Evolutionary conservation across 2,329 filamentous ascomycete genomes (phyloP).

Genomic region (Bipolaris victoriae): DNA sequence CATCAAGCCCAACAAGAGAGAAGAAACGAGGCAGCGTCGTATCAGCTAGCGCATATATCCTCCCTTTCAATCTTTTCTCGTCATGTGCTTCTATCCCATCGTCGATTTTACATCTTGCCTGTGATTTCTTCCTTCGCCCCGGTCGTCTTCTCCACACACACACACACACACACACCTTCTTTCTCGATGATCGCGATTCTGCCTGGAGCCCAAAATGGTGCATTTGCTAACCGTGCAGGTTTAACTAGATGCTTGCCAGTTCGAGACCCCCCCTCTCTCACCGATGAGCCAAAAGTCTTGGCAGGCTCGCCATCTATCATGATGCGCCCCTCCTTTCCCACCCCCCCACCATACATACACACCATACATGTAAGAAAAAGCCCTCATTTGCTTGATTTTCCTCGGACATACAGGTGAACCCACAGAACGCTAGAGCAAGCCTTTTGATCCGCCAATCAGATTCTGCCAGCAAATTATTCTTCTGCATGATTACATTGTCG

Average conservation of each 20-base stretch:
- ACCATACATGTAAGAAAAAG: constrained; percentile 8
- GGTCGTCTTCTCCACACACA: no score
- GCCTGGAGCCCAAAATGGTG: not conserved
- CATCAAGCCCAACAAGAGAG: constrained; percentile 18
- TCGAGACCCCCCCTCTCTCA: constrained; percentile 1
- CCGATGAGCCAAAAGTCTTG: constrained; percentile 15
- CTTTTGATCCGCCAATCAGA: constrained; percentile 24
- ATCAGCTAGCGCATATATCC: constrained; percentile 34
- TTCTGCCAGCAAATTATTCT: constrained; percentile 16
- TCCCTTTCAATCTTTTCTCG: constrained; percentile 17
- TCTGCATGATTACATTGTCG: constrained; percentile 21
- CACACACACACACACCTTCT: not conserved
- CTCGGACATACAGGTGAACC: constrained; percentile 24
- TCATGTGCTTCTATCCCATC: constrained; percentile 27
- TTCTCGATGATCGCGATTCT: not conserved
- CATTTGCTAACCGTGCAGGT: not conserved
- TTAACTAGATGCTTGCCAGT: not conserved
- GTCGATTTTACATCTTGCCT: constrained; percentile 18
- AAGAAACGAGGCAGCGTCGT: constrained; percentile 22
- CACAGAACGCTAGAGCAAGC: constrained; percentile 9
- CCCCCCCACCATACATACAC: no score
- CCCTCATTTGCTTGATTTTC: constrained; percentile 33
- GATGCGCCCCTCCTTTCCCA: not conserved
- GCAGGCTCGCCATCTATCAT: constrained; percentile 6
- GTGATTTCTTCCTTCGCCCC: not conserved